Base-by-base conservation (phyloP, 768 basidiomycete species). In the Psilocybe subaeruginosa region DNA sequence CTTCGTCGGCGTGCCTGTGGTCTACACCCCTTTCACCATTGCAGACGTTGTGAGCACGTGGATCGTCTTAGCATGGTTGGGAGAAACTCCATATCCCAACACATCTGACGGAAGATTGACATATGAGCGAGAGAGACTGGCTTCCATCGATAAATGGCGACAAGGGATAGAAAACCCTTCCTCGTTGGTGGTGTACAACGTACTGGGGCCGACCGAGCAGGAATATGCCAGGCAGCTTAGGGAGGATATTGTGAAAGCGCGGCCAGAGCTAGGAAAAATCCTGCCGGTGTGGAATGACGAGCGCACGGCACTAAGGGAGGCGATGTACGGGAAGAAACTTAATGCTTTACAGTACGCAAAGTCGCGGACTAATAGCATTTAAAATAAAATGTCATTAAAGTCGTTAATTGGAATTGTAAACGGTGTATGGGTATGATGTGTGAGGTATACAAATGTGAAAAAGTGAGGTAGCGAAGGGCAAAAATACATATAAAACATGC, bases 21-120 rank as follows among this genome's bases (percentile, higher is more conserved):
- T 76, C 8, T 80, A 77, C 62, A 83, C 78, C 8, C 83, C 83
- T 3, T 85, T 84, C 66, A 73, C 73, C 3, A 72, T 83, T 61
- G 78, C 79, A 1, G 82, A 85, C 59, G 70, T 85, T 50, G 73
- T 73, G n/a, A 81, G 79, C 68, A 81, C 79, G 1, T 84, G 80
- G 80, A 74, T 85, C 39, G 67, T 80, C 1, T 69, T 81, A 27
- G 75, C 76, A 3, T 84, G 81, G 80, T 58, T 62, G 2, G 64
- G 71, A 2, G 59, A 67, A 31, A 66, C 77, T 12, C 14, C 63
- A 2, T 75, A 80, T 59, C 81, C 82, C 0, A 54, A 67, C 17
- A 74, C 77, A 1, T 7, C 66, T 1, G 71, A 73, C 31, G 74
- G 60, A 0, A 70, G 77, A 4, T 72, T 82, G 8, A 67, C n/a